Conservation (phyloP, 2,329 filamentous ascomycete genomes). For the Monosporascus ibericus region DNA sequence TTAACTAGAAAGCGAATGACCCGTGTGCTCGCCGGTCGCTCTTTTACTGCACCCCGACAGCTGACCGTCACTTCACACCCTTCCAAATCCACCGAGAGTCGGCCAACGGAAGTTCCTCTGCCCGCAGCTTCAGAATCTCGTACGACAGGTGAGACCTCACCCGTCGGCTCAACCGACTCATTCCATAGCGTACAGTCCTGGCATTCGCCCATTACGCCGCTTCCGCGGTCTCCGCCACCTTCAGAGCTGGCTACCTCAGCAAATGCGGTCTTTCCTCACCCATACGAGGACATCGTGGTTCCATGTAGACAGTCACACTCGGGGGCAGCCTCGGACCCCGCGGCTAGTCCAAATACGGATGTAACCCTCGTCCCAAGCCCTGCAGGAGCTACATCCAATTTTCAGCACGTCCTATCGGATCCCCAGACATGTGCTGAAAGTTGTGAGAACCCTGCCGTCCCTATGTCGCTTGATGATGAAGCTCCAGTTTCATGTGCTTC, state of each 20-base stretch:
- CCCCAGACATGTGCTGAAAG: constrained; percentile 4
- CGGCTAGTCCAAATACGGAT: constrained; percentile 26
- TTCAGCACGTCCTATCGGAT: constrained; percentile 18
- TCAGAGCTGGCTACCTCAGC: constrained; percentile 32
- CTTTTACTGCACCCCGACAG: constrained; percentile 33
- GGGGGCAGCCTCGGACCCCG: constrained; percentile 27
- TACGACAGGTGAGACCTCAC: constrained; percentile 32
- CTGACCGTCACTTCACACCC: constrained; percentile 36
- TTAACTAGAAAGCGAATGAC: constrained; percentile 22
- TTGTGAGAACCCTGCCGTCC: constrained; percentile 2
- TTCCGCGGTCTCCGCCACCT: constrained; percentile 39
- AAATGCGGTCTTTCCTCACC: constrained; percentile 28
- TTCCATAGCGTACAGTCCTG: constrained; percentile 50
- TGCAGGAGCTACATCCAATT: constrained; percentile 18
- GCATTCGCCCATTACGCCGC: constrained; percentile 38
- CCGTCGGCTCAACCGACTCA: constrained; percentile 43
- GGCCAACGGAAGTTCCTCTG: constrained; percentile 10
- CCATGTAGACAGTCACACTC: constrained; percentile 24
- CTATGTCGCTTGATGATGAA: constrained; percentile 1
- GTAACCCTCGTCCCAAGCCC: constrained; percentile 24
- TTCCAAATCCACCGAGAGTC: constrained; percentile 20
- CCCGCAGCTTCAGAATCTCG: constrained; percentile 12
- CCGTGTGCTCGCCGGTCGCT: constrained; percentile 27
- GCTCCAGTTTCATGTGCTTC: constrained; percentile 13
- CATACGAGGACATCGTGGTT: constrained; percentile 33